A percentile compares a stretch with the other conserved stretches of the same genome.
Conservation (phyloP, 1,284 basidiomycete genomes). For the Tremellales sp. region DNA sequence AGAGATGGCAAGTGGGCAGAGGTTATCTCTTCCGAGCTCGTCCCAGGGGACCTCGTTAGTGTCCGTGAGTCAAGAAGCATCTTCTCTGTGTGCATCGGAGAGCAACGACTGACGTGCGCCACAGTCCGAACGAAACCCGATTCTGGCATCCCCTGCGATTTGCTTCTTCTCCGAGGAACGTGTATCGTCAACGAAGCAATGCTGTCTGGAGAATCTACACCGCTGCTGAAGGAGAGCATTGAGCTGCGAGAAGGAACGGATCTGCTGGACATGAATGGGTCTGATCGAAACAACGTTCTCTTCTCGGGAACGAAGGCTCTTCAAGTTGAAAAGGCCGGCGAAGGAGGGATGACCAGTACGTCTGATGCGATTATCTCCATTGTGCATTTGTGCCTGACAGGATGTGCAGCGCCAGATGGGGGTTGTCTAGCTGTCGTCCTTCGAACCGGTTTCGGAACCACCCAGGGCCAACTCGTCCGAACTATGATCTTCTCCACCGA, state of each 20-base stretch:
- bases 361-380: too few species aligned
- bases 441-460: slow-evolving; percentile 93
- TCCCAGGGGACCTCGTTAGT: slow-evolving; percentile 87
- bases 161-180: slow-evolving; percentile 79
- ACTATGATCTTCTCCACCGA: slow-evolving; percentile 98
- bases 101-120: background rate
- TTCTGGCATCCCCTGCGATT: slow-evolving; percentile 83
- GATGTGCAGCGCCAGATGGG: slow-evolving; percentile 64
- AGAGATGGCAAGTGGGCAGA: slow-evolving; percentile 75
- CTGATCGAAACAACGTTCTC: slow-evolving; percentile 80
- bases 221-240: slow-evolving; percentile 86
- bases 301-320: slow-evolving; percentile 94
- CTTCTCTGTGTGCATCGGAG: too few species aligned
- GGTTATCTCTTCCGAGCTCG: slow-evolving; percentile 73
- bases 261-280: slow-evolving; percentile 72
- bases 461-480: slow-evolving; percentile 89
- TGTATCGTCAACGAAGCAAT: slow-evolving; percentile 97
- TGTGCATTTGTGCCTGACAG: background rate
- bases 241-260: slow-evolving; percentile 74
- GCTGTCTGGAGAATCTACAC: slow-evolving; percentile 94
- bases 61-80: slow-evolving; percentile 48
- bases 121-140: slow-evolving; percentile 69
- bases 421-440: slow-evolving; percentile 87
- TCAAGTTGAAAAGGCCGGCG: slow-evolving; percentile 58
- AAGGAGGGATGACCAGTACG: slow-evolving; percentile 42